Conservation (phyloP, 139 green algal species). For the Diplosphaera chodatii region DNA sequence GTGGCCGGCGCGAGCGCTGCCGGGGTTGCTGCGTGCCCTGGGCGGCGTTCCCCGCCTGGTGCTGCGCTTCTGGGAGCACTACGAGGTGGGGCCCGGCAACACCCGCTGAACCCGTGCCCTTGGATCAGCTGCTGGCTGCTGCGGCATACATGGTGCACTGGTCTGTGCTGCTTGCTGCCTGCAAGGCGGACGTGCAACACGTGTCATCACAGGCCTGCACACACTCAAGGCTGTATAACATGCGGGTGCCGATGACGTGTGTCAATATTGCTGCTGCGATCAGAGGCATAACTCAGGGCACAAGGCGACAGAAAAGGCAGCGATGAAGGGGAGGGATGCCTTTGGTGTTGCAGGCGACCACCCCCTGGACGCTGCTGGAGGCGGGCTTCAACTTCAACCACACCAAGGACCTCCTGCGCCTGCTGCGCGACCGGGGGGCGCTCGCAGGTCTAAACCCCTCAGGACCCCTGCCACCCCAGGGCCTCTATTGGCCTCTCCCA, state of each 20-base stretch:
- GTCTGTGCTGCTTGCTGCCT: too few relatives aligned
- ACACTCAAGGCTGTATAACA: too few relatives aligned
- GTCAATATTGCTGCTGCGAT: too few relatives aligned
- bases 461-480: neutral
- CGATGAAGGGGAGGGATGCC: too few relatives aligned
- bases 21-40: conserved; percentile 25
- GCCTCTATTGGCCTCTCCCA: neutral
- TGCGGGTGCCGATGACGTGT: too few relatives aligned
- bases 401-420: conserved; percentile 39
- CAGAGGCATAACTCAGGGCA: too few relatives aligned
- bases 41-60: conserved; percentile 35
- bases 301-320: too few relatives aligned
- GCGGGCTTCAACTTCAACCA: conserved; percentile 46
- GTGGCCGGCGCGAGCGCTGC: conserved; percentile 8
- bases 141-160: too few relatives aligned
- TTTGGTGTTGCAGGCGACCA: conserved; percentile 2
- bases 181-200: too few relatives aligned
- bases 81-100: conserved; percentile 15
- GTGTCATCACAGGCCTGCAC: too few relatives aligned
- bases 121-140: neutral
- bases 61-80: conserved; percentile 43
- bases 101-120: neutral
- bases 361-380: conserved; percentile 40
- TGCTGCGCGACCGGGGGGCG: conserved; percentile 47
- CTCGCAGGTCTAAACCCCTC: conserved; percentile 7